These are phyloP conservation scores for Blastocystis sp. DNA, from an alignment of 352 stramenopile species.

Conservation along the genomic window DNA sequence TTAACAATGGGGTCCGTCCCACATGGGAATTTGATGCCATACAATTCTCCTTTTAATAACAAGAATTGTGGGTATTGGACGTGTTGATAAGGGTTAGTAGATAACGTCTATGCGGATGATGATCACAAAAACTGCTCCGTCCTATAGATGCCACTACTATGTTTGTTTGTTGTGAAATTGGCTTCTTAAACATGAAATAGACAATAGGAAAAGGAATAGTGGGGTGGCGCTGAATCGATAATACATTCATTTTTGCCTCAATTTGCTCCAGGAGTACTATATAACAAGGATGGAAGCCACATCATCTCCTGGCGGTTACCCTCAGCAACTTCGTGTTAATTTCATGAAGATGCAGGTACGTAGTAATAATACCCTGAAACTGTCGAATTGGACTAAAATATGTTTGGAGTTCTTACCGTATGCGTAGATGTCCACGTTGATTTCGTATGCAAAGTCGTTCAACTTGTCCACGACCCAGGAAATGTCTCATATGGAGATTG, in stretches of 20 bases:
- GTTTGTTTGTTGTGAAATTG: no score
- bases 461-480: background rate
- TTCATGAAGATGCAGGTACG: constrained; percentile 67
- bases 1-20: constrained; percentile 50
- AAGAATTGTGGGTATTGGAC: background rate
- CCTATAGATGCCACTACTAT: background rate
- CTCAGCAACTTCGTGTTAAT: constrained; percentile 53
- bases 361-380: background rate
- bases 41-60: no score
- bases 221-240: background rate
- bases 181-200: no score
- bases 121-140: constrained; percentile 14
- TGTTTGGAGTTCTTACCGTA: background rate
- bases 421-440: constrained; percentile 55
- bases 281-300: background rate
- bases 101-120: background rate
- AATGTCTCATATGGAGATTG: constrained; percentile 63
- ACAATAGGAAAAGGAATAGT: background rate
- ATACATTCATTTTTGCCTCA: background rate
- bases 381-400: background rate
- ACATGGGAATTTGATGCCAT: background rate
- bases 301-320: constrained; percentile 27
- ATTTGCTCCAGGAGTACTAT: no score
- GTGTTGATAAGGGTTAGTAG: background rate
- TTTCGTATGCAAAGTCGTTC: constrained; percentile 60